Percentiles rank a stretch among this genome's conserved stretches.
Conservation (phyloP, 2,329 filamentous ascomycete genomes). For the Hymenoscyphus linearis region DNA sequence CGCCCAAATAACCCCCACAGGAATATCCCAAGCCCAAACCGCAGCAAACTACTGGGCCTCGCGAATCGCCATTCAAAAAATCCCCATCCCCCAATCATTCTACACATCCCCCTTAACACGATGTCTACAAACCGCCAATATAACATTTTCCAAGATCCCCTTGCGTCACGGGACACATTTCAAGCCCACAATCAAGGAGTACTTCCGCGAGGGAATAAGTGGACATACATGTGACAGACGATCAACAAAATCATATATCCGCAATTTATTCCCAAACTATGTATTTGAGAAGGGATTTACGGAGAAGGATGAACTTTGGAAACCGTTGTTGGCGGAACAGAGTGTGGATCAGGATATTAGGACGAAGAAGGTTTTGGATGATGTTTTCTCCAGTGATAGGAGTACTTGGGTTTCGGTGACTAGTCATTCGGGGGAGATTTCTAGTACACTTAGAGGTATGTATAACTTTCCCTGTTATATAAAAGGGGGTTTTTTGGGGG, state of each 20-base stretch:
- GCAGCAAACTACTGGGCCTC: constrained; percentile 55
- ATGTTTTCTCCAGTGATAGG: constrained; percentile 49
- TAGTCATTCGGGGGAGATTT: constrained; percentile 54
- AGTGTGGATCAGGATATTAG: constrained; percentile 43
- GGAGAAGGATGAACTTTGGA: constrained; percentile 50
- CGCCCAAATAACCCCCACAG: constrained; percentile 53
- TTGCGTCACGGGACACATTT: constrained; percentile 49
- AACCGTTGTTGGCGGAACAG: constrained; percentile 37
- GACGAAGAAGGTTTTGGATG: constrained; percentile 47
- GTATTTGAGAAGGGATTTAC: constrained; percentile 56
- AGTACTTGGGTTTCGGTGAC: constrained; percentile 55
- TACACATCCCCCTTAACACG: constrained; percentile 60
- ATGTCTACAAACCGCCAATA: constrained; percentile 56
- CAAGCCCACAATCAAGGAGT: constrained; percentile 56
- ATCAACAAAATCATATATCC: constrained; percentile 49
- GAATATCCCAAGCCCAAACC: constrained; percentile 50
- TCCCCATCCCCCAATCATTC: constrained; percentile 58
- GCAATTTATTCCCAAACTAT: constrained; percentile 46
- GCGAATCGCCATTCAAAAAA: constrained; percentile 46
- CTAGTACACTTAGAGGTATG: constrained; percentile 39
- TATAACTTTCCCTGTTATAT: not conserved
- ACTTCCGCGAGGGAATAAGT: constrained; percentile 59
- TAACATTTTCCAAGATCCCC: constrained; percentile 52
- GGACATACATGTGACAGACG: constrained; percentile 65
- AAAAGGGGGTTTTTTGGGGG: not conserved